Conservation (phyloP, 2,329 filamentous ascomycete genomes). For the Macrophomina pseudophaseolina region DNA sequence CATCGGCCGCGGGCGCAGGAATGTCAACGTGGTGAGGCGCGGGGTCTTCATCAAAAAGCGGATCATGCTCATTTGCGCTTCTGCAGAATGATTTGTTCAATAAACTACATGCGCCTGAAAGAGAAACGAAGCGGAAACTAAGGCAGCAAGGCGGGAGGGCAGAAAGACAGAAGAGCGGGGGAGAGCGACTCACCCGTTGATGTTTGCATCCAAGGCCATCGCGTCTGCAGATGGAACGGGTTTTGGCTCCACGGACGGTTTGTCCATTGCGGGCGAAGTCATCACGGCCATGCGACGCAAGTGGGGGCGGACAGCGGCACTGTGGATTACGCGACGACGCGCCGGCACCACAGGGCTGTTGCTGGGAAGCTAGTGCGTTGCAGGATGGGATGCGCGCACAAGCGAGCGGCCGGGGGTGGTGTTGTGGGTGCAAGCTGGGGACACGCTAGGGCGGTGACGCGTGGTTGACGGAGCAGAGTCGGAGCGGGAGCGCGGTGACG, state of each 20-base stretch:
- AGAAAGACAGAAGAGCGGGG: constrained; percentile 28
- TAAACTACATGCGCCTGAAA: constrained; percentile 26
- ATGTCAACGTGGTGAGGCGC: constrained; percentile 32
- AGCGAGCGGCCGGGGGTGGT: constrained; percentile 22
- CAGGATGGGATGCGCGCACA: constrained; percentile 21
- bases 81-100: constrained; percentile 32
- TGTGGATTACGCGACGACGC: constrained; percentile 26
- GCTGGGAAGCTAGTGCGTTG: constrained; percentile 13
- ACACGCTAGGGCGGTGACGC: constrained; percentile 26
- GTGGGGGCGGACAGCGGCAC: constrained; percentile 28
- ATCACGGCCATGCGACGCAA: constrained; percentile 44
- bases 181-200: constrained; percentile 64
- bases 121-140: constrained; percentile 26
- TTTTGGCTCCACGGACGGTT: constrained; percentile 54
- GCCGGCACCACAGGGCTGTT: constrained; percentile 25
- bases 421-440: constrained; percentile 20
- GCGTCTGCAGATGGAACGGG: constrained; percentile 53
- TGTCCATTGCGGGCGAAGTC: constrained; percentile 44
- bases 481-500: constrained; percentile 23
- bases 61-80: constrained; percentile 33
- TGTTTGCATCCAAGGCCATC: constrained; percentile 59
- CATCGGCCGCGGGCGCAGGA: constrained; percentile 32
- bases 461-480: constrained; percentile 19
- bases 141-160: constrained; percentile 18
- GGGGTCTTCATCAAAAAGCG: constrained; percentile 42